Evolutionary conservation across 2,329 filamentous ascomycete species (phyloP).

Genomic region (Drechslera avenae): DNA sequence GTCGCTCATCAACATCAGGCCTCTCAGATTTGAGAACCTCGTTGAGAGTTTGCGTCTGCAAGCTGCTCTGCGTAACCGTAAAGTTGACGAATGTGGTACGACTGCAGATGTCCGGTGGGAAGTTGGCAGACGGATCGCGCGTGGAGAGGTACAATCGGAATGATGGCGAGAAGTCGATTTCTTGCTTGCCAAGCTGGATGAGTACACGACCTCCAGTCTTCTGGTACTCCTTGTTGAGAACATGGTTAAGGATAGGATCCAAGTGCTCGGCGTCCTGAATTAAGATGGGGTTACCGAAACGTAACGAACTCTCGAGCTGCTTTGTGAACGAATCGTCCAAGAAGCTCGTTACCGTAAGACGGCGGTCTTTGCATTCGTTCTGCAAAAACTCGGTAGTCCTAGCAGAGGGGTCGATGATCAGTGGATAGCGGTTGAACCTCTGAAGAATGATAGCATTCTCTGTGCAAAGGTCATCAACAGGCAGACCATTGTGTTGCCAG

Average conservation of each 20-base stretch:
- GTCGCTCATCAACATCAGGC: slow-evolving; percentile 93
- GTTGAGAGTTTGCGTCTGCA: slow-evolving; percentile 96
- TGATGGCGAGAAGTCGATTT: slow-evolving; percentile 97
- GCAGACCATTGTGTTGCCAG: slow-evolving; percentile 93
- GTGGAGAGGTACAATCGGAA: slow-evolving; percentile 97
- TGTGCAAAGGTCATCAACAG: slow-evolving; percentile 96
- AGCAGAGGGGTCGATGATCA: slow-evolving; percentile 97
- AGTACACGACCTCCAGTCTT: slow-evolving; percentile 97
- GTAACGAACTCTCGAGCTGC: slow-evolving; percentile 92
- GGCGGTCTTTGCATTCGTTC: slow-evolving; percentile 90
- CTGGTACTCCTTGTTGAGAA: slow-evolving; percentile 99
- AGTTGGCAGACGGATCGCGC: slow-evolving; percentile 91
- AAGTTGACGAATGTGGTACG: slow-evolving; percentile 99
- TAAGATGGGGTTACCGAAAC: slow-evolving; percentile 97
- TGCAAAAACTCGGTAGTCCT: slow-evolving; percentile 93
- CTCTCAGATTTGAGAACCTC: slow-evolving; percentile 97
- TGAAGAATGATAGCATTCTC: slow-evolving; percentile 98
- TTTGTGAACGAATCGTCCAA: slow-evolving; percentile 97
- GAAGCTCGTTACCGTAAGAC: slow-evolving; percentile 96
- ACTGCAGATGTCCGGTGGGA: slow-evolving; percentile 96
- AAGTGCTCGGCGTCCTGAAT: slow-evolving; percentile 98
- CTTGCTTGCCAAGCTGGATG: slow-evolving; percentile 97
- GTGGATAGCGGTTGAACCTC: slow-evolving; percentile 95
- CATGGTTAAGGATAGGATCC: slow-evolving; percentile 96
- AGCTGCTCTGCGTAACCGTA: slow-evolving; percentile 96